Evolutionary conservation across 2,329 filamentous ascomycete species (phyloP).

Genomic region (Aureobasidium melanogenum): DNA sequence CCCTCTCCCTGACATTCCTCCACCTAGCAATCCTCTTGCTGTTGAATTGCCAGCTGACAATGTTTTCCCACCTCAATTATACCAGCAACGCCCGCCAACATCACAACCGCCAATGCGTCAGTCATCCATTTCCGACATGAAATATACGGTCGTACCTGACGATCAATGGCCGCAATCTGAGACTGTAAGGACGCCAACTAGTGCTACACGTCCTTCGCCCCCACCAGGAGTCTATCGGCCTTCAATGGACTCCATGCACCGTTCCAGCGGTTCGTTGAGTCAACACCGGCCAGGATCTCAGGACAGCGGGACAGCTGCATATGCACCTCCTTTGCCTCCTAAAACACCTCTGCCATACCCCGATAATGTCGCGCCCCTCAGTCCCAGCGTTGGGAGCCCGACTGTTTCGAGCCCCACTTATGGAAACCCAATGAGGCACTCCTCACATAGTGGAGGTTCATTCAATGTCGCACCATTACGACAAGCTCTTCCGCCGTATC

Average conservation of each 20-base stretch:
- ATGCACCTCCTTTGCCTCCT: constrained; percentile 63
- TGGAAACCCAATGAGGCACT: constrained; percentile 20
- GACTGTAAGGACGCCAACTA: constrained; percentile 15
- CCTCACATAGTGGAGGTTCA: constrained; percentile 2
- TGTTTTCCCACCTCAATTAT: constrained; percentile 25
- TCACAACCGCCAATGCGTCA: constrained; percentile 45
- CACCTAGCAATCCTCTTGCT: constrained; percentile 40
- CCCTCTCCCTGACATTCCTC: constrained; percentile 27
- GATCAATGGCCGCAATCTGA: constrained; percentile 48
- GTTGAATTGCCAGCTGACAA: constrained; percentile 54
- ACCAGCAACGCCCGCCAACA: constrained; percentile 16
- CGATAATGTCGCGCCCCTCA: constrained; percentile 17
- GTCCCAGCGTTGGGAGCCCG: constrained; percentile 20
- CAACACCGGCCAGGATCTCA: constrained; percentile 28
- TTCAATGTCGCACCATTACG: constrained; percentile 3
- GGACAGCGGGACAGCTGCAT: constrained; percentile 6
- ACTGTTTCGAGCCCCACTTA: constrained; percentile 21
- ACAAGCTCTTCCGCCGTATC: constrained; percentile 59
- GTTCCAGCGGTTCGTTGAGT: constrained; percentile 12
- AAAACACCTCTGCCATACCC: constrained; percentile 38
- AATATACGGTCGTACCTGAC: constrained; percentile 54
- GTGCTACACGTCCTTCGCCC: constrained; percentile 7
- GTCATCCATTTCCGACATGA: constrained; percentile 50
- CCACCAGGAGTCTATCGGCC: constrained; percentile 6
- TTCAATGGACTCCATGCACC: constrained; percentile 13